phyloP scores from a whole-genome alignment of 148 eudicot species.

The Rhododendron simsii region DNA sequence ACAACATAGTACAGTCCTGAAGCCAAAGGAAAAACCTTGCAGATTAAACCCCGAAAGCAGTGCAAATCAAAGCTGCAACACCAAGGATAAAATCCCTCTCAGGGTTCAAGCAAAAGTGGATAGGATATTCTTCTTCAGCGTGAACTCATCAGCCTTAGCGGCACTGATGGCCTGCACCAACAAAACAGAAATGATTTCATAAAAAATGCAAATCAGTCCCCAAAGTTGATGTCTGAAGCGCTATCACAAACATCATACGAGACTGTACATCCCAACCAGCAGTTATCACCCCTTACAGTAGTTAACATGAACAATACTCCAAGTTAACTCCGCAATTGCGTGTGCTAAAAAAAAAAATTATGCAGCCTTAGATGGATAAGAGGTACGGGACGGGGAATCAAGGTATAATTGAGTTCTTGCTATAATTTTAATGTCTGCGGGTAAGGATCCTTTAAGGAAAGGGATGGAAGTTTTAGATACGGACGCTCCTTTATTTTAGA shows the following conservation, averaged over 20 bases:
- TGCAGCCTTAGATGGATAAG: neutral
- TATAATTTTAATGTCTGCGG: no score
- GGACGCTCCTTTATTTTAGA: no score
- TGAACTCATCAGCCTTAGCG: constrained; percentile 85
- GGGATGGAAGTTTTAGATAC: no score
- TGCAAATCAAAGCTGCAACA: neutral
- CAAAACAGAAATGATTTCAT: neutral
- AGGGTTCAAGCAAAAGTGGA: constrained; percentile 46
- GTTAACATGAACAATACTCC: neutral
- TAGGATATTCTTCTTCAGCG: constrained; percentile 88
- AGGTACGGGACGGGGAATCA: no score
- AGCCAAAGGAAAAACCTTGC: neutral
- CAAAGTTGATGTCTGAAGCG: neutral
- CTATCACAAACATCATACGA: neutral
- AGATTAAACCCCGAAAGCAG: neutral
- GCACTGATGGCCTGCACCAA: constrained; percentile 76
- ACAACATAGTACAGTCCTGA: neutral
- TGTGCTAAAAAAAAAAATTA: neutral
- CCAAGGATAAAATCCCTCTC: neutral
- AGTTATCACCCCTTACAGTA: neutral
- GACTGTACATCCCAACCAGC: neutral
- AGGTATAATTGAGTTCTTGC: no score
- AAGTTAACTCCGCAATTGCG: neutral
- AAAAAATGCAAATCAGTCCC: neutral
- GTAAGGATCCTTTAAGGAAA: no score